Conservation (phyloP, 257 asterid species). For the Nicotiana attenuata region DNA sequence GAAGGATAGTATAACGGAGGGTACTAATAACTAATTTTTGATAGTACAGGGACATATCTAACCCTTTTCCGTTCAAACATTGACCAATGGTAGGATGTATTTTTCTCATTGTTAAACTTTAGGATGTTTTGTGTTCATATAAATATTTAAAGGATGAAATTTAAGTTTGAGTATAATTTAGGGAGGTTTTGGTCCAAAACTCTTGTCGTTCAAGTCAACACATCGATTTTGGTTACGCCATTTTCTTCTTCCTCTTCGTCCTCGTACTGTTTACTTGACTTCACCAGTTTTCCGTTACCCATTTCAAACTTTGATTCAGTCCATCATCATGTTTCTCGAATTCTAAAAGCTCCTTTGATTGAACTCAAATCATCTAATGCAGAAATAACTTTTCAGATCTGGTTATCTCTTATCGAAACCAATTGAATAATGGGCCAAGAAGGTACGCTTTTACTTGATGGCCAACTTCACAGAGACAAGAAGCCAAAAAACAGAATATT, state of each 20-base stretch:
- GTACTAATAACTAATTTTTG: too few relatives aligned
- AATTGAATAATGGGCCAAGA: constrained; percentile 34
- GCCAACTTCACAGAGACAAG: constrained; percentile 21
- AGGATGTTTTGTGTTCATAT: too few relatives aligned
- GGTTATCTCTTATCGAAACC: not conserved
- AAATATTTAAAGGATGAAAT: too few relatives aligned
- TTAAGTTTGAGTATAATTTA: too few relatives aligned
- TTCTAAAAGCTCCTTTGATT: not conserved
- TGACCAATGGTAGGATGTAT: too few relatives aligned
- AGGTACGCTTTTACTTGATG: constrained; percentile 20
- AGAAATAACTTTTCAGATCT: not conserved
- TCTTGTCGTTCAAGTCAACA: not conserved
- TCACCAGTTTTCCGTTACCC: not conserved
- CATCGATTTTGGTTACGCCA: not conserved
- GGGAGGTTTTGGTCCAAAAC: too few relatives aligned
- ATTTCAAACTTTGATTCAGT: not conserved
- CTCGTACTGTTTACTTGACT: not conserved
- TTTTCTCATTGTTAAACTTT: too few relatives aligned
- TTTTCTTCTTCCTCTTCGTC: not conserved
- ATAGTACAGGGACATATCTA: too few relatives aligned
- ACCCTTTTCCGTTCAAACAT: too few relatives aligned
- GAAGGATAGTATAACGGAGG: too few relatives aligned
- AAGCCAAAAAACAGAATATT: constrained; percentile 16
- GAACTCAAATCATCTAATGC: not conserved
- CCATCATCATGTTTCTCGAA: not conserved